phyloP scores from a whole-genome alignment of 2,329 filamentous ascomycete genomes.

The Ophioceras dolichostomum region DNA sequence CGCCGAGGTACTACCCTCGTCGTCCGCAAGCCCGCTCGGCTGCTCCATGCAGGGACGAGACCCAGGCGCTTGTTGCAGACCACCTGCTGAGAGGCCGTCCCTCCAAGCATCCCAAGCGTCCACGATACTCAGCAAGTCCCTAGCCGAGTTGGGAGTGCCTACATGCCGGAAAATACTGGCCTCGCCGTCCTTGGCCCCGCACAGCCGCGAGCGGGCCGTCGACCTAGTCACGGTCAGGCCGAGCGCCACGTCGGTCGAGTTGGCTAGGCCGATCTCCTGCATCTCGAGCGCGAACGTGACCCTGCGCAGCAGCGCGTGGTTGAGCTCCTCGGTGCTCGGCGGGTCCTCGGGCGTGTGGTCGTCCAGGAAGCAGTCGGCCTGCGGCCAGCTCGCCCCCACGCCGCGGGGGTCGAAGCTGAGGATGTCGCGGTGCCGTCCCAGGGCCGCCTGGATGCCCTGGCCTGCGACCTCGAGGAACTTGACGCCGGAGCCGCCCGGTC shows the following conservation, averaged over 20 bases:
- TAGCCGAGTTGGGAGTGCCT: conserved; percentile 20
- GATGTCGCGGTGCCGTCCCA: conserved; percentile 27
- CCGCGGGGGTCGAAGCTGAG: conserved; percentile 37
- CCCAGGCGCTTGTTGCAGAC: no score
- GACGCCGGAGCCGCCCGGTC: conserved; percentile 29
- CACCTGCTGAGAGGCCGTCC: conserved; percentile 8
- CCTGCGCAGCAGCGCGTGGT: conserved; percentile 17
- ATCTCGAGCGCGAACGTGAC: conserved; percentile 17
- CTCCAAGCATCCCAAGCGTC: conserved; percentile 24
- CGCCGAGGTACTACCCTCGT: no score
- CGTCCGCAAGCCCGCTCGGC: background rate
- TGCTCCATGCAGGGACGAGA: background rate
- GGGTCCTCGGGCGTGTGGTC: conserved; percentile 8
- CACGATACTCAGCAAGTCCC: conserved; percentile 28
- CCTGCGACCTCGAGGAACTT: conserved; percentile 14
- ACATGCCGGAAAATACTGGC: conserved; percentile 19
- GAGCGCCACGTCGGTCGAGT: conserved; percentile 20
- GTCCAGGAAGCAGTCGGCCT: conserved; percentile 24
- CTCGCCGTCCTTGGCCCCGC: conserved; percentile 14
- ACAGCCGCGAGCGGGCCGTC: conserved; percentile 19
- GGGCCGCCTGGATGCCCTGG: conserved; percentile 17
- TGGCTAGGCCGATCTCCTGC: conserved; percentile 19
- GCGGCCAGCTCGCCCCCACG: conserved; percentile 23
- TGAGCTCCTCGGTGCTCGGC: conserved; percentile 12
- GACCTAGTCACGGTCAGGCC: conserved; percentile 14